Percentiles rank a stretch among this genome's conserved stretches.
Conservation (phyloP, 495 filamentous ascomycete species). For the Hyaloscypha hepaticicola region DNA sequence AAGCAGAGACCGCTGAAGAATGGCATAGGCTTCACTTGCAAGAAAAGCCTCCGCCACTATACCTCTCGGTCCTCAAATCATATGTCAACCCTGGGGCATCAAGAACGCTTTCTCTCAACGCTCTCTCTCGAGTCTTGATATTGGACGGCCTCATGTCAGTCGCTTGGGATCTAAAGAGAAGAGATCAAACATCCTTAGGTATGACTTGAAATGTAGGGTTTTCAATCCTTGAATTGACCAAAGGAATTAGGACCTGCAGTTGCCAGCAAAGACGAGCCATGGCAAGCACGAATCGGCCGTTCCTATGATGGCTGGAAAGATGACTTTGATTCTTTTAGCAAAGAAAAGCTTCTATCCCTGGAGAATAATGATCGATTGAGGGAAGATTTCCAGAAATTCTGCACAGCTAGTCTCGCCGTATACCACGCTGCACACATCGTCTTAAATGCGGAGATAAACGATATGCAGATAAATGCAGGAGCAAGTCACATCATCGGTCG, state of each 20-base stretch:
- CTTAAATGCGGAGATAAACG: slow-evolving; percentile 51
- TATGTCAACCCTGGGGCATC: slow-evolving; percentile 45
- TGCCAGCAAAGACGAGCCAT: slow-evolving; percentile 43
- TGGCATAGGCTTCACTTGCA: slow-evolving; percentile 43
- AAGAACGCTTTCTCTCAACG: slow-evolving; percentile 43
- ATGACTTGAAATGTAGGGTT: not conserved
- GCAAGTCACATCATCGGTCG: slow-evolving; percentile 52
- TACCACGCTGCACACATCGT: slow-evolving; percentile 53
- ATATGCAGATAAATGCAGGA: slow-evolving; percentile 56
- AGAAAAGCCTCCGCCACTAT: slow-evolving; percentile 35
- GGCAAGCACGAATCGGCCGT: slow-evolving; percentile 47
- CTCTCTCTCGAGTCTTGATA: slow-evolving; percentile 46
- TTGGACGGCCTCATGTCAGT: slow-evolving; percentile 58
- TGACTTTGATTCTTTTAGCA: slow-evolving; percentile 50
- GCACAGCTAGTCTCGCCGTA: slow-evolving; percentile 44
- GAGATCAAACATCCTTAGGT: slow-evolving; percentile 52
- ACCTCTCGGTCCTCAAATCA: slow-evolving; percentile 49
- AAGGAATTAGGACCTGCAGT: slow-evolving; percentile 20
- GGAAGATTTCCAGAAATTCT: slow-evolving; percentile 39
- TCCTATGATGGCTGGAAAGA: slow-evolving; percentile 55
- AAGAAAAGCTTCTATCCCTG: slow-evolving; percentile 36
- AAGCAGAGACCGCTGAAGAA: slow-evolving; percentile 46
- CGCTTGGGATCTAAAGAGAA: slow-evolving; percentile 53
- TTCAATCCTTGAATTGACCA: not conserved
- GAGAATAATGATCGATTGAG: slow-evolving; percentile 28